A percentile compares a stretch with the other conserved stretches of the same genome.
Evolutionary conservation across 78 protist species (phyloP).

Genomic region (Polysphondylium violaceum): DNA sequence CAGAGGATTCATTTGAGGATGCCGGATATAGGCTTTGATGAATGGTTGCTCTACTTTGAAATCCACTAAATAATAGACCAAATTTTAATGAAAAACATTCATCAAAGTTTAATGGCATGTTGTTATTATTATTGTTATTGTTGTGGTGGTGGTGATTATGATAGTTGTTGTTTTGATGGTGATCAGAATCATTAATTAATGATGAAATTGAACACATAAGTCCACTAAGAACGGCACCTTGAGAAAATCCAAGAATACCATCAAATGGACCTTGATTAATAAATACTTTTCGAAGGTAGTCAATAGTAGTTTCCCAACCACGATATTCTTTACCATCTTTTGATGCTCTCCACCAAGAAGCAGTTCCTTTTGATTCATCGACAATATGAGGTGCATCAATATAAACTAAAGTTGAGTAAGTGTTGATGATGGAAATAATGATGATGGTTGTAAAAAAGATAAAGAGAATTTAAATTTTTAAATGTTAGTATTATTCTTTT

Average conservation of each 20-base stretch:
- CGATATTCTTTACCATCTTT: conserved; percentile 76
- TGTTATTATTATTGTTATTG: background rate
- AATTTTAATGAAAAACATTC: conserved; percentile 33
- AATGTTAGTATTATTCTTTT: background rate
- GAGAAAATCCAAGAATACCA: conserved; percentile 75
- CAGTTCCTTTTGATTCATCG: conserved; percentile 54
- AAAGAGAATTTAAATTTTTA: background rate
- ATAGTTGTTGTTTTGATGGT: background rate
- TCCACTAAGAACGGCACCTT: conserved; percentile 62
- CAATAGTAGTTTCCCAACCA: conserved; percentile 65
- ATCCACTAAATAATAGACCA: conserved; percentile 73
- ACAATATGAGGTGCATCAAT: conserved; percentile 73
- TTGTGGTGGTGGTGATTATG: background rate
- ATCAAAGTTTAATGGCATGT: background rate
- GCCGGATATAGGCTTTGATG: conserved; percentile 66
- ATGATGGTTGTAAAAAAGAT: background rate
- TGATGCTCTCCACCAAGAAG: conserved; percentile 78
- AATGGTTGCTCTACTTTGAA: conserved; percentile 66
- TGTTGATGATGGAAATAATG: background rate
- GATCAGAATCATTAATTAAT: conserved; percentile 21
- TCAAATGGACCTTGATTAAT: conserved; percentile 76
- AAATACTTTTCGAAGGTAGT: conserved; percentile 38
- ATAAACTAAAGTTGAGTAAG: too few relatives aligned
- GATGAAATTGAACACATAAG: conserved; percentile 64
- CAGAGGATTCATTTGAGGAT: background rate